Evolutionary conservation across 1,284 basidiomycete genomes (phyloP), one percentile per base, ranked within the genome.

Genomic region (Cystobasidium pallidum): DNA sequence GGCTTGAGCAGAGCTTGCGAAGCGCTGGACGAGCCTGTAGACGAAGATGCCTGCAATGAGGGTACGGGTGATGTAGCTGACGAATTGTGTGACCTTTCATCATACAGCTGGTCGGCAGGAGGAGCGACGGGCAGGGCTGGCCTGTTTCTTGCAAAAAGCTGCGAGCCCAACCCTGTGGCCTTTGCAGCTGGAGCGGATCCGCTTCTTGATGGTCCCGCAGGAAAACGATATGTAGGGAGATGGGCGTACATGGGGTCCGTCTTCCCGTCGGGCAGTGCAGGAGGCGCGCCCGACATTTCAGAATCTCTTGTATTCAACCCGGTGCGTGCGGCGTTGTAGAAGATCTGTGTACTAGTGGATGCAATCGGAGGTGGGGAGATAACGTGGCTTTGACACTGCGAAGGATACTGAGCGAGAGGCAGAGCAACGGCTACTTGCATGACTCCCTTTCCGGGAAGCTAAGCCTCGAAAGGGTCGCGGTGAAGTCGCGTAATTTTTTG

Each of bases 191-290:
- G 36, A 11, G 51, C 28, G 13, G 32, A 59, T 43, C 49, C 41
- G 55, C 66, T 57, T 15, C 45, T 34, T 17, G 62, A 49, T 13
- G 59, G 68, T 10, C 24, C 49, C n/a, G 68, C 41, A 17, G 68
- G 68, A 30, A 71, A 71, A 1, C 68, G 68, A 64, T 71, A 71
- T 11, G 59, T 64, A 30, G 68, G 68, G 2, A 71, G 49, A 17
- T n/a, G 28, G 10, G 47, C 30, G 51, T 71, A 71, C 59, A 71
- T 71, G 11, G 68, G 47, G 39, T 64, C 68, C 34, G 39, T 30
- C 43, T 39, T 61, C 17, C 26, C 21, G 3, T 21, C 58, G n/a
- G 58, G 54, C 10, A 57, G 11, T 7, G 34, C 21, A 17, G 58
- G 58, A 0, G 39, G 36, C 4, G 36, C 58, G 24, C 21, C n/a